Conservation (phyloP, 192 early-diverging fungal species). For the Backusella mclennaniae region DNA sequence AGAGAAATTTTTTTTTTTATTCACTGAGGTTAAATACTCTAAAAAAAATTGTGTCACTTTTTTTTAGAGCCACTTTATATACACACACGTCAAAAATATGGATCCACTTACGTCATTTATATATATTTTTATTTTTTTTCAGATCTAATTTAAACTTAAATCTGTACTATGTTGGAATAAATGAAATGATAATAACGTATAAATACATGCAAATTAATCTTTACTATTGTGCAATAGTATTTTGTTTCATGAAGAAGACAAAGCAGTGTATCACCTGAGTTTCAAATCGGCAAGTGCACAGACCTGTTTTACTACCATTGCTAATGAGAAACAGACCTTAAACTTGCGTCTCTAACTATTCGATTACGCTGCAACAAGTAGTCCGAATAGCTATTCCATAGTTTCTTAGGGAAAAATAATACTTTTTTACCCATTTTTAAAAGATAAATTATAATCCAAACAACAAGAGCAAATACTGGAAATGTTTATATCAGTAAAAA, state of each 20-base stretch:
- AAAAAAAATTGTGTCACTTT: background rate
- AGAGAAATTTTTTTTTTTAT: background rate
- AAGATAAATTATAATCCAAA: slow-evolving; percentile 24
- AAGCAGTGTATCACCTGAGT: slow-evolving; percentile 2
- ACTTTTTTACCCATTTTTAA: slow-evolving; percentile 13
- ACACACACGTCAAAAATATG: background rate
- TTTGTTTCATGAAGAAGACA: background rate
- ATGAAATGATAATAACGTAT: background rate
- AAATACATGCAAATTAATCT: background rate
- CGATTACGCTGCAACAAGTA: slow-evolving; percentile 14
- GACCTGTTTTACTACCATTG: background rate
- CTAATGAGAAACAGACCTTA: slow-evolving; percentile 1
- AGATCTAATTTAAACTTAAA: background rate
- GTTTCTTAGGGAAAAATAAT: slow-evolving; percentile 9
- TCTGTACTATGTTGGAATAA: background rate
- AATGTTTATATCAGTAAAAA: background rate
- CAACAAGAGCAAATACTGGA: slow-evolving; percentile 22
- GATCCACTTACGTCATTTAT: background rate
- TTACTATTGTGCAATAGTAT: background rate
- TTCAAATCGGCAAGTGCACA: background rate
- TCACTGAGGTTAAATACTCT: background rate
- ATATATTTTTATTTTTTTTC: background rate
- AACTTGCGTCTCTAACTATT: slow-evolving; percentile 7
- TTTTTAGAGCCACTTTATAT: background rate
- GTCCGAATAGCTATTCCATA: slow-evolving; percentile 3